phyloP scores from a whole-genome alignment of 768 basidiomycete genomes.

The Tylopilus felleus region DNA sequence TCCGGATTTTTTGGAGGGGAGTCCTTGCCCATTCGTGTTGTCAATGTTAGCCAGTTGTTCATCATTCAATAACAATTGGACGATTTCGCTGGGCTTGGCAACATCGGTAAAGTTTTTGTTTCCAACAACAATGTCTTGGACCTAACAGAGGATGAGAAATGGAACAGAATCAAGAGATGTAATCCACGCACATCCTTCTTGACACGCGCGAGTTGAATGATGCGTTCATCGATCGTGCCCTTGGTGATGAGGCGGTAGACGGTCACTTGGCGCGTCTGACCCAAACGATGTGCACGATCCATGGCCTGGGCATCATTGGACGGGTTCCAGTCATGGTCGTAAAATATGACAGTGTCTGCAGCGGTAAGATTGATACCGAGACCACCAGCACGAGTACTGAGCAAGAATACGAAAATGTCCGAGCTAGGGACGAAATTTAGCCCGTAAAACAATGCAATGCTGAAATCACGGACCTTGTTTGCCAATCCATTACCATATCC shows the following conservation, averaged over 20 bases:
- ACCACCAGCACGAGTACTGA: conserved; percentile 94
- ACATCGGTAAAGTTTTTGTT: conserved; percentile 93
- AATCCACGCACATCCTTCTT: conserved; percentile 81
- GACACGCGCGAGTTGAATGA: conserved; percentile 91
- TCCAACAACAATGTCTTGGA: conserved; percentile 98
- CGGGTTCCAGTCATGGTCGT: conserved; percentile 54
- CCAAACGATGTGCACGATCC: conserved; percentile 96
- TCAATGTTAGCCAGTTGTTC: conserved; percentile 82
- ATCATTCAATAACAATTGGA: conserved; percentile 89
- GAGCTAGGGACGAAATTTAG: conserved; percentile 37
- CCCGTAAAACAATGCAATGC: neutral
- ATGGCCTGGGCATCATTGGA: conserved; percentile 98
- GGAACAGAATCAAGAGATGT: neutral
- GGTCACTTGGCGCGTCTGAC: conserved; percentile 95
- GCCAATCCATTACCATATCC: conserved; percentile 99
- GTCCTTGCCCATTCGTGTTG: conserved; percentile 37
- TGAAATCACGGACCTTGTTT: conserved; percentile 67
- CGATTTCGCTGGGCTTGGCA: conserved; percentile 94
- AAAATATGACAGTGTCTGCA: conserved; percentile 30
- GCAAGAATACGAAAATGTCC: conserved; percentile 90
- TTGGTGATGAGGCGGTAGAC: conserved; percentile 93
- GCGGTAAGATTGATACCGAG: conserved; percentile 97
- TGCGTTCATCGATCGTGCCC: conserved; percentile 96
- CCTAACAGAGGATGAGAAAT: conserved; percentile 43
- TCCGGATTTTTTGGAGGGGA: conserved; percentile 35